phyloP scores from a whole-genome alignment of 106 monocot genomes.

The Dactylorhiza incarnata region DNA sequence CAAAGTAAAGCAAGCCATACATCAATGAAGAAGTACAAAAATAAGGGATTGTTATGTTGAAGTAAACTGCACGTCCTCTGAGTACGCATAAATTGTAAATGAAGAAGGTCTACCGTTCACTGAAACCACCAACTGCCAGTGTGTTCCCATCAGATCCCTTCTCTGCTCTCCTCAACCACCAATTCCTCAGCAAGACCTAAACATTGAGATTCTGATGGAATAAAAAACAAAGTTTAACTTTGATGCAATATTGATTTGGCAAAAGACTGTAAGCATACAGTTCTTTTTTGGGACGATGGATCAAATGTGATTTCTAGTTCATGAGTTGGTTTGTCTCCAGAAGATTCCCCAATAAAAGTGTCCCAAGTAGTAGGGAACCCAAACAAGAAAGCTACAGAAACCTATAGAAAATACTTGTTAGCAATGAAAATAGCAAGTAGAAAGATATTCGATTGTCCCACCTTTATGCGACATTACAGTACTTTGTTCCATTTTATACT shows the following conservation, averaged over 20 bases:
- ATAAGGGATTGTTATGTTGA: not conserved
- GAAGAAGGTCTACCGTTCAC: not conserved
- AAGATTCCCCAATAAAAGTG: not conserved
- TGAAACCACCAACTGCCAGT: conserved; percentile 5
- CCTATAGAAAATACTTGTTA: not conserved
- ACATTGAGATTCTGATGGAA: not conserved
- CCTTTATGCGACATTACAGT: not conserved
- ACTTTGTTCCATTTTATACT: not conserved
- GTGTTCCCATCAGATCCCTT: not conserved
- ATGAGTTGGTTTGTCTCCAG: not conserved
- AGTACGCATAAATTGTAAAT: not conserved
- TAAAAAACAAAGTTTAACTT: not conserved
- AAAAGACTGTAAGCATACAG: not conserved
- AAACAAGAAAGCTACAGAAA: not conserved
- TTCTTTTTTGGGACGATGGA: not conserved
- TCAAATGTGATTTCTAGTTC: not conserved
- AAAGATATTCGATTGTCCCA: not conserved
- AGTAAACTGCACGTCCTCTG: not conserved
- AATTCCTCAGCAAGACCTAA: not conserved
- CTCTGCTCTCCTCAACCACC: conserved; percentile 4
- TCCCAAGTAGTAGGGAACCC: conserved; percentile 6
- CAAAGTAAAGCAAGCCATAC: not conserved
- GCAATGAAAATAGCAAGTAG: not conserved
- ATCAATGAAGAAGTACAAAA: not conserved
- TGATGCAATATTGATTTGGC: not conserved